Base-by-base conservation (phyloP, 2,329 filamentous ascomycete species). In the Lasiodiplodia citricola region DNA sequence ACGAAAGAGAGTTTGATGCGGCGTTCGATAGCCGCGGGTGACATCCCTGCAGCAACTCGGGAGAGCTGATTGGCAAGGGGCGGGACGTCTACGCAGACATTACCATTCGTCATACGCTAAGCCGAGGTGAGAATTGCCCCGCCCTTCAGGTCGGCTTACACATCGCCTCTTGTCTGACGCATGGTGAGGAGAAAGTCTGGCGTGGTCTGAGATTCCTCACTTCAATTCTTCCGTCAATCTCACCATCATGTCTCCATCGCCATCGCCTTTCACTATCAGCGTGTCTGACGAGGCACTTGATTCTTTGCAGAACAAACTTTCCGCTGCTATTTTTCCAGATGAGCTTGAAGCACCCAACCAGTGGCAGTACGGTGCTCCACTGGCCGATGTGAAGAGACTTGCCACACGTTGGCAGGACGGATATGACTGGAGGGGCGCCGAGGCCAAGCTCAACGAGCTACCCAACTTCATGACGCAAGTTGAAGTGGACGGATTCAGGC, bases 381-480 rank as follows among this genome's bases (percentile, higher is more conserved):
- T 91, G 0, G 77, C 80, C 1, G 88, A 91, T 67, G 78, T 92
- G 69, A 87, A 88, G 73, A 83, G 88, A 11, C 81, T 92, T 25
- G 81, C 84, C 1, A 77, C 81, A 5, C 81, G 87, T 72, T 92
- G 89, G 90, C 80, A 83, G 47, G 79, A 85, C 4, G 74, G 74
- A 0, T 88, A 85, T 74, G 85, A 91, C 75, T 92, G 90, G 90
- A 83, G 87, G 38, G 79, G 81, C 44, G 83, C 85, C 23, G 90
- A 92, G 76, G 77, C 81, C 4, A 81, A 83, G 57, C 75, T 92
- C 13, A 92, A 92, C 74, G 75, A 83, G 37, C 77, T 90, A 7
- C 86, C 88, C 0, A 88, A 92, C 62, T 91, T 84, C 77, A 83
- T 80, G 1, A 86, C 85, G 0, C 75, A 73, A 2, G 80, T 92